These are phyloP conservation scores for Aquanectria penicillioides DNA, from an alignment of 2,329 filamentous ascomycete species.

Conservation along the genomic window DNA sequence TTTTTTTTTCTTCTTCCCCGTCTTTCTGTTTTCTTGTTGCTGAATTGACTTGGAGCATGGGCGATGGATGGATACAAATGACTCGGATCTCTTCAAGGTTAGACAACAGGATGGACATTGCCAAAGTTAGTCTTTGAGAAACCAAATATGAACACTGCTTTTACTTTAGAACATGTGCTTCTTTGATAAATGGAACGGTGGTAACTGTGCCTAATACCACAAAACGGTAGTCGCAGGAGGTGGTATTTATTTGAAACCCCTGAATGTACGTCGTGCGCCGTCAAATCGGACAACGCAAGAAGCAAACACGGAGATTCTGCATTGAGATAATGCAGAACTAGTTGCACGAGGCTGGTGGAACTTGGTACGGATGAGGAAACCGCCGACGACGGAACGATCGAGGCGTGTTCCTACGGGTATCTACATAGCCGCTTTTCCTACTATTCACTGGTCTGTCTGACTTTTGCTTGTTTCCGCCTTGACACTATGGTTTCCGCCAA, in stretches of 20 bases:
- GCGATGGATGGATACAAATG: constrained; percentile 22
- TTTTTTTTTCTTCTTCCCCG: constrained; percentile 17
- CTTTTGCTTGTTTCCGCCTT: too few relatives aligned
- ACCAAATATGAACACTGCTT: constrained; percentile 22
- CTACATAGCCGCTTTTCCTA: constrained; percentile 24
- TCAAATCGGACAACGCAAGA: too few relatives aligned
- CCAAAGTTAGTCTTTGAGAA: constrained; percentile 16
- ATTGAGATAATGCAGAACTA: neutral
- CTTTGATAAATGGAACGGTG: constrained; percentile 1
- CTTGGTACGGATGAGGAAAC: constrained; percentile 27
- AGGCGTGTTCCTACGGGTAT: constrained; percentile 32
- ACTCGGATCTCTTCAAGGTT: constrained; percentile 17
- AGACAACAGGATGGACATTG: neutral
- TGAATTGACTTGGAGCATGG: constrained; percentile 25
- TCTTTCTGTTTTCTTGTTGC: constrained; percentile 26
- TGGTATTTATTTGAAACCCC: too few relatives aligned
- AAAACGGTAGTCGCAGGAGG: too few relatives aligned
- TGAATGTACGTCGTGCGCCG: too few relatives aligned
- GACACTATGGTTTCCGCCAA: too few relatives aligned
- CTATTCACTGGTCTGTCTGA: neutral
- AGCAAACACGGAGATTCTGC: constrained; percentile 13
- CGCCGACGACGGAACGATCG: constrained; percentile 23
- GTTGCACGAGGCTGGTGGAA: constrained; percentile 19
- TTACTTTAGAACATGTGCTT: constrained; percentile 15
- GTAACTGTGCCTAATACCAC: too few relatives aligned